These are phyloP conservation scores for Candida coquimbonensis DNA, from an alignment of 805 yeast species.

Conservation along the genomic window DNA sequence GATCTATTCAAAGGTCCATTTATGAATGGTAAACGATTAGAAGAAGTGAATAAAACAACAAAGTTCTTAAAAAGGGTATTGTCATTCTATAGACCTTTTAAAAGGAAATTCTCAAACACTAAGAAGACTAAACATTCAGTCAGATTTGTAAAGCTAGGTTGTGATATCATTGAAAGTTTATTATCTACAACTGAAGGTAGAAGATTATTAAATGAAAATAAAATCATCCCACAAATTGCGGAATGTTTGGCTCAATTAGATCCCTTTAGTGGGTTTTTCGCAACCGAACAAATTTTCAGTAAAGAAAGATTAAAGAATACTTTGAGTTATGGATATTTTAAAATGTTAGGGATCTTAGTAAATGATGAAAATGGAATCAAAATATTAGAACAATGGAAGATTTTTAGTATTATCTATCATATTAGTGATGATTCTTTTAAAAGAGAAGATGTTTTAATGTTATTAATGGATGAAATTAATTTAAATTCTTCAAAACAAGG, in stretches of 20 bases:
- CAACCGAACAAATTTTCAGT: slow-evolving; percentile 71
- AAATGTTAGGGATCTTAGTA: slow-evolving; percentile 69
- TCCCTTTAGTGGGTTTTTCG: slow-evolving; percentile 66
- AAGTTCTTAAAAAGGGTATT: slow-evolving; percentile 79
- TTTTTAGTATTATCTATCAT: slow-evolving; percentile 74
- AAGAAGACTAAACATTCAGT: slow-evolving; percentile 43
- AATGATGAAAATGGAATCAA: slow-evolving; percentile 53
- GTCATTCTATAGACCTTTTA: slow-evolving; percentile 88
- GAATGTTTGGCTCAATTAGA: slow-evolving; percentile 84
- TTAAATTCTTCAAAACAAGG: slow-evolving; percentile 40
- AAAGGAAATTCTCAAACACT: slow-evolving; percentile 63
- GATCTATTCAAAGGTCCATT: slow-evolving; percentile 81
- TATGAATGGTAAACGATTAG: slow-evolving; percentile 61
- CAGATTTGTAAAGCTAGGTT: slow-evolving; percentile 64
- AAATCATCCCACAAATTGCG: slow-evolving; percentile 79
- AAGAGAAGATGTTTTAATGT: slow-evolving; percentile 49
- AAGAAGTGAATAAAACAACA: slow-evolving; percentile 70
- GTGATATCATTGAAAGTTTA: slow-evolving; percentile 62
- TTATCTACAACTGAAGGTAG: slow-evolving; percentile 60
- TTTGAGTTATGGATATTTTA: slow-evolving; percentile 68
- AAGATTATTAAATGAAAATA: slow-evolving; percentile 59
- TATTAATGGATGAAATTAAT: slow-evolving; percentile 57
- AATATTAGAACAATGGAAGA: slow-evolving; percentile 74
- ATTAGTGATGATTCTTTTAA: slow-evolving; percentile 47
- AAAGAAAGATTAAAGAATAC: slow-evolving; percentile 53